Conservation (phyloP, 805 yeast species). For the Wickerhamiella nectarea region DNA sequence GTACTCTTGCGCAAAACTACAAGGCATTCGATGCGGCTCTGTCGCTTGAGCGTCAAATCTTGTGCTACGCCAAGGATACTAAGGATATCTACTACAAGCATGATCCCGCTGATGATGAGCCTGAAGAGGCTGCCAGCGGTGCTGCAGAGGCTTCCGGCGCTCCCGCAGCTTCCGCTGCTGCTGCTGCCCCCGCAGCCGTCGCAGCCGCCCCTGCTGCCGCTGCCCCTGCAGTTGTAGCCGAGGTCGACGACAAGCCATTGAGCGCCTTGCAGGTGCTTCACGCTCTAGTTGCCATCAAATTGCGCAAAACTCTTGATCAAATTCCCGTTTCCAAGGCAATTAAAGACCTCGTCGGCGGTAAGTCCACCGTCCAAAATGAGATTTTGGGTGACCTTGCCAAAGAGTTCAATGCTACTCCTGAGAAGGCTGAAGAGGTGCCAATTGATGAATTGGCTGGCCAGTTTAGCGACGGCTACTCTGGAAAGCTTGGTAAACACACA, state of each 20-base stretch:
- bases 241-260: constrained; percentile 80
- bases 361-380: constrained; percentile 97
- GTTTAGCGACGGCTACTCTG: constrained; percentile 82
- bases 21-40: constrained; percentile 97
- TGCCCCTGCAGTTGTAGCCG: constrained; percentile 67
- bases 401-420: constrained; percentile 96
- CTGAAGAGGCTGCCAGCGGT: constrained; percentile 19
- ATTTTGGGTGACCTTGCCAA: constrained; percentile 97
- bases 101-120: constrained; percentile 26
- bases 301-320: constrained; percentile 79
- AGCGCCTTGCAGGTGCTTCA: constrained; percentile 72
- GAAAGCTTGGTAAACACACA: constrained; percentile 88
- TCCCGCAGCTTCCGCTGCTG: constrained; percentile 43
- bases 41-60: constrained; percentile 80
- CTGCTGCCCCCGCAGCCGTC: constrained; percentile 46
- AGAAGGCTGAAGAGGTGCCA: constrained; percentile 98
- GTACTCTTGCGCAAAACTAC: constrained; percentile 89
- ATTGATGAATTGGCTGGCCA: constrained; percentile 88
- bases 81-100: constrained; percentile 87
- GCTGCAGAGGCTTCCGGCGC: constrained; percentile 40
- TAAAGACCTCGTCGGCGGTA: constrained; percentile 96
- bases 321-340: constrained; percentile 84
- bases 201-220: constrained; percentile 51
- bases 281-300: constrained; percentile 85
- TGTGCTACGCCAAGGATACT: constrained; percentile 90